A percentile compares a stretch with the other conserved stretches of the same genome.
phyloP scores from a whole-genome alignment of 257 asterid species.

The Ballota nigra region DNA sequence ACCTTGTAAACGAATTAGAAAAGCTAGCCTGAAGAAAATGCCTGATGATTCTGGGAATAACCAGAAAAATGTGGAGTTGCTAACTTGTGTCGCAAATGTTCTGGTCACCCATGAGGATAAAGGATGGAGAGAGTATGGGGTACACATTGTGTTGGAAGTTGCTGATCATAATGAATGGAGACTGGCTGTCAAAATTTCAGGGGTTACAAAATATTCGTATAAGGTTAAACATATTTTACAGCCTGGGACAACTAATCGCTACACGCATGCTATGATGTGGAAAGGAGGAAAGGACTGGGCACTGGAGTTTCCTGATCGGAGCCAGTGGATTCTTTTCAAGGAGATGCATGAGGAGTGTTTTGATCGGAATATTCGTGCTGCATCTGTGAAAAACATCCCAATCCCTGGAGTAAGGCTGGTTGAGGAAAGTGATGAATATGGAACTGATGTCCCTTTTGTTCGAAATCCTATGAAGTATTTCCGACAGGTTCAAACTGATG shows the following conservation, averaged over 20 bases:
- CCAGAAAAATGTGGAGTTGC: slow-evolving; percentile 56
- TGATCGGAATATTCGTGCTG: slow-evolving; percentile 93
- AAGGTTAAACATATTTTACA: slow-evolving; percentile 74
- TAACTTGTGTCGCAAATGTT: slow-evolving; percentile 69
- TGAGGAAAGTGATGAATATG: slow-evolving; percentile 58
- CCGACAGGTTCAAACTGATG: slow-evolving; percentile 81
- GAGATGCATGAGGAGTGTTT: slow-evolving; percentile 94
- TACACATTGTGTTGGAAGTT: slow-evolving; percentile 59
- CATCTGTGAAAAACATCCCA: slow-evolving; percentile 89
- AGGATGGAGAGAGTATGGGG: slow-evolving; percentile 97
- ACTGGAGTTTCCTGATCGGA: slow-evolving; percentile 85
- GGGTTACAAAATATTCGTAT: slow-evolving; percentile 62
- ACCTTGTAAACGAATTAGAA: slow-evolving; percentile 81
- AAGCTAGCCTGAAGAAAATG: slow-evolving; percentile 77
- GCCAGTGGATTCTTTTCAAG: slow-evolving; percentile 91
- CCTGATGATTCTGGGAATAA: slow-evolving; percentile 55
- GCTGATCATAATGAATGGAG: slow-evolving; percentile 86
- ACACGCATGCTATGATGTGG: slow-evolving; percentile 98
- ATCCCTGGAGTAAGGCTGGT: slow-evolving; percentile 85
- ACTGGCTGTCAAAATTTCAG: slow-evolving; percentile 77
- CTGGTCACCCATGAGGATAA: slow-evolving; percentile 67
- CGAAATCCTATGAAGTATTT: slow-evolving; percentile 57
- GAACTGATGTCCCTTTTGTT: slow-evolving; percentile 47
- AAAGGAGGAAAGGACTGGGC: slow-evolving; percentile 98
- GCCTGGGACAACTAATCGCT: slow-evolving; percentile 90